These are phyloP conservation scores for Phytophthora citricola DNA, from an alignment of 352 stramenopile species.

Conservation along the genomic window DNA sequence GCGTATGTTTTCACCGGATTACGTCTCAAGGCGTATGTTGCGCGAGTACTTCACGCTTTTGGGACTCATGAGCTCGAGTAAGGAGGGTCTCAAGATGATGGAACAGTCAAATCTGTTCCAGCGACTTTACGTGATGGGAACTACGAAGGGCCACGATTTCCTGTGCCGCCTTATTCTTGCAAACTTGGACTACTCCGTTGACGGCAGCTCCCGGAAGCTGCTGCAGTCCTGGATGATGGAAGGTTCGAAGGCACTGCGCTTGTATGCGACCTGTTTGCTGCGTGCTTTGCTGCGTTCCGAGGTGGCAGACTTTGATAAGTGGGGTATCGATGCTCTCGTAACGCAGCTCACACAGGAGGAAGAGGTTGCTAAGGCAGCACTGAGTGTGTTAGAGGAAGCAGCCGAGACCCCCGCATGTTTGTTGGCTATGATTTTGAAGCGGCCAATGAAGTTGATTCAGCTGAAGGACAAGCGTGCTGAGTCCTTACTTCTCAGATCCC, in stretches of 20 bases:
- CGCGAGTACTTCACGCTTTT: constrained; percentile 91
- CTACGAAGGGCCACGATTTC: constrained; percentile 89
- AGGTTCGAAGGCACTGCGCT: constrained; percentile 81
- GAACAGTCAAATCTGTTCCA: constrained; percentile 92
- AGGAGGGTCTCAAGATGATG: constrained; percentile 92
- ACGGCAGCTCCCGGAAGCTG: constrained; percentile 87
- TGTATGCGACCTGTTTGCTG: constrained; percentile 88
- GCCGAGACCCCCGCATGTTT: constrained; percentile 85
- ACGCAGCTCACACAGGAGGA: constrained; percentile 88
- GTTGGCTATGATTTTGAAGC: constrained; percentile 86
- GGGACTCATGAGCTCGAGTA: constrained; percentile 90
- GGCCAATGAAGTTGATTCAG: constrained; percentile 78
- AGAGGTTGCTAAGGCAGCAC: constrained; percentile 82
- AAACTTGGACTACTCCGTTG: constrained; percentile 90
- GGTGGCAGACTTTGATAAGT: constrained; percentile 90
- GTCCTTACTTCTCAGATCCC: constrained; percentile 82
- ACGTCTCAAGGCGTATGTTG: constrained; percentile 86
- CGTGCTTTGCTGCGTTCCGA: constrained; percentile 83
- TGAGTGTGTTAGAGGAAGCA: constrained; percentile 89
- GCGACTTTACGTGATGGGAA: constrained; percentile 87
- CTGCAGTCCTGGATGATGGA: constrained; percentile 90
- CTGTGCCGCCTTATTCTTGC: constrained; percentile 88
- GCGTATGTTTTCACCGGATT: constrained; percentile 90
- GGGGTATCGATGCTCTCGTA: constrained; percentile 87
- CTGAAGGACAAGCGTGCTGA: constrained; percentile 84